Percentiles rank a stretch among this genome's conserved stretches.
Evolutionary conservation across 768 basidiomycete genomes (phyloP).

Genomic region (Suillus subaureus): DNA sequence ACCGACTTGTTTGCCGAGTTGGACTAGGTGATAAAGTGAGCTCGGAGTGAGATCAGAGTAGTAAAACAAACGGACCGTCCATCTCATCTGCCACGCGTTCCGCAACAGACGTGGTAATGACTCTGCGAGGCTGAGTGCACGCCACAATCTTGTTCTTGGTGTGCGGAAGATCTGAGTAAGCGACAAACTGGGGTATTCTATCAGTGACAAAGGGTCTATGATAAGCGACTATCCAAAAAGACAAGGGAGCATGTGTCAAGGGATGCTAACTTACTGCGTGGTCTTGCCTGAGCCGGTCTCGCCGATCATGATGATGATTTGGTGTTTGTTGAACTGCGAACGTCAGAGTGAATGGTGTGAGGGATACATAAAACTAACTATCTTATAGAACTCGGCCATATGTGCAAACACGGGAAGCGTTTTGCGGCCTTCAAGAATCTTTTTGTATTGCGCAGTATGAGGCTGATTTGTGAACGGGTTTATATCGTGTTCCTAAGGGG

Average conservation of each 20-base stretch:
- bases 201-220: slow-evolving; percentile 33
- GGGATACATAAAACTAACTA: slow-evolving; percentile 55
- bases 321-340: slow-evolving; percentile 43
- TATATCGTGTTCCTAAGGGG: slow-evolving; percentile 64
- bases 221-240: slow-evolving; percentile 20
- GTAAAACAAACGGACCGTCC: slow-evolving; percentile 69
- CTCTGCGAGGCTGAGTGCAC: slow-evolving; percentile 94
- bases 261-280: slow-evolving; percentile 68
- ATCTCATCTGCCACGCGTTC: slow-evolving; percentile 99
- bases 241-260: slow-evolving; percentile 20
- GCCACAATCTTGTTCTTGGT: slow-evolving; percentile 88
- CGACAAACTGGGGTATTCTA: slow-evolving; percentile 96
- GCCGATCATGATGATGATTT: slow-evolving; percentile 89
- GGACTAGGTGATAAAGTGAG: slow-evolving; percentile 49
- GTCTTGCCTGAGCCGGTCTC: slow-evolving; percentile 97
- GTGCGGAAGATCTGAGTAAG: slow-evolving; percentile 91
- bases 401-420: slow-evolving; percentile 89
- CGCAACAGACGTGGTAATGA: slow-evolving; percentile 96
- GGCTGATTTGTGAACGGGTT: slow-evolving; percentile 90
- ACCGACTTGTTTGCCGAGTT: slow-evolving; percentile 92
- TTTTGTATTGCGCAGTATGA: slow-evolving; percentile 77
- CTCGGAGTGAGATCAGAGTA: neutral
- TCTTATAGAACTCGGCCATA: slow-evolving; percentile 90
- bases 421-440: slow-evolving; percentile 82
- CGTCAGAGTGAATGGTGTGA: too few species aligned